Evolutionary conservation across 768 basidiomycete species (phyloP).

Genomic region (Wakefieldia striispora): DNA sequence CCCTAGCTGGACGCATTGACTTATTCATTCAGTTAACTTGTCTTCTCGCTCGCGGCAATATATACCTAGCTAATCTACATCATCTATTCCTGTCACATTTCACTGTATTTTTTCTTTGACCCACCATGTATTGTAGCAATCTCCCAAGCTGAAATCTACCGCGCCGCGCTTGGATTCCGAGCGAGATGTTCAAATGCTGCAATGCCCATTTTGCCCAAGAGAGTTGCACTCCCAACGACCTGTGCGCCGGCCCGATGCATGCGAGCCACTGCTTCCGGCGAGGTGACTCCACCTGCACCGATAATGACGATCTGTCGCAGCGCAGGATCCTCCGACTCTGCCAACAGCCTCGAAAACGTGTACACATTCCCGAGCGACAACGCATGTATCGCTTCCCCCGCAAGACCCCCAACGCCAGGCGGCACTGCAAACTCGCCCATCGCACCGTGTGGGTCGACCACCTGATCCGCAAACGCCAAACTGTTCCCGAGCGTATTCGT

Average conservation of each 20-base stretch:
- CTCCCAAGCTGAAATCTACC: conserved; percentile 8
- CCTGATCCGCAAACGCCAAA: conserved; percentile 61
- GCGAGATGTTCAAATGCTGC: conserved; percentile 48
- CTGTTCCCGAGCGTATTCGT: conserved; percentile 79
- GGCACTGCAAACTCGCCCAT: conserved; percentile 55
- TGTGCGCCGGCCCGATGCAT: conserved; percentile 77
- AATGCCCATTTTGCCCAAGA: conserved; percentile 53
- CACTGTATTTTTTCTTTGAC: conserved; percentile 21
- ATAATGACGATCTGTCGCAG: conserved; percentile 57
- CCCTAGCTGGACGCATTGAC: conserved; percentile 18
- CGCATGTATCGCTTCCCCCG: conserved; percentile 73
- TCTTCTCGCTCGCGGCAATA: conserved; percentile 2
- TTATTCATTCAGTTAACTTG: conserved; percentile 29
- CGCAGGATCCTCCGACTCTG: conserved; percentile 36
- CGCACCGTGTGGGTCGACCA: conserved; percentile 10
- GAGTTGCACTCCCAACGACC: conserved; percentile 64
- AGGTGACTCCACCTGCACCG: conserved; percentile 81
- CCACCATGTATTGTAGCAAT: conserved; percentile 14
- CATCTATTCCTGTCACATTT: conserved; percentile 4
- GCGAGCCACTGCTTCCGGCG: conserved; percentile 53
- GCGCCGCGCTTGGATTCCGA: background rate
- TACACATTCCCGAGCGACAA: conserved; percentile 78
- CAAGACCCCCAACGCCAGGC: conserved; percentile 66
- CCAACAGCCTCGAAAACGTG: conserved; percentile 54
- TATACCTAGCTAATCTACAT: conserved; percentile 17